Conservation (phyloP, 352 stramenopile species). For the Pythium brachiatum region DNA sequence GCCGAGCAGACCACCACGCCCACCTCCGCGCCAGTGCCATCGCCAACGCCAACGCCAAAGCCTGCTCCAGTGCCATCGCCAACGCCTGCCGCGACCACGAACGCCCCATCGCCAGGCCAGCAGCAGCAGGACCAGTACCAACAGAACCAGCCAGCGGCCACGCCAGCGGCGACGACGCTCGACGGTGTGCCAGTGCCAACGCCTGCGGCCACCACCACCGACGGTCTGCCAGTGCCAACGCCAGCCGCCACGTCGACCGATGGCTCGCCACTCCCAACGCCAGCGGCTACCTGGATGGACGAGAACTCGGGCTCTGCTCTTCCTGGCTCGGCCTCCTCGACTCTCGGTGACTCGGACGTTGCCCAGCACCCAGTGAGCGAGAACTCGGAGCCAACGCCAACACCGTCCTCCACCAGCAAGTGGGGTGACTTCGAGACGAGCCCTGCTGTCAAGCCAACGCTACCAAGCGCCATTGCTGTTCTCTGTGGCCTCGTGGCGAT, state of each 20-base stretch:
- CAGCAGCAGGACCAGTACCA: conserved; percentile 5
- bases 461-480: conserved; percentile 19
- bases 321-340: neutral
- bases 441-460: conserved; percentile 16
- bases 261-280: neutral
- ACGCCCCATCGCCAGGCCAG: conserved; percentile 5
- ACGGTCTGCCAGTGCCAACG: neutral
- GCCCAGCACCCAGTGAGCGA: conserved; percentile 7
- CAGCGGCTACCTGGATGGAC: conserved; percentile 9
- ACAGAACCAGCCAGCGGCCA: neutral
- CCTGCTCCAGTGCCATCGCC: conserved; percentile 6
- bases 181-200: conserved; percentile 6
- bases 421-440: conserved; percentile 21
- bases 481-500: conserved; percentile 10
- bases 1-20: conserved; percentile 8
- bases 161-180: neutral
- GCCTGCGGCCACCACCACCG: neutral
- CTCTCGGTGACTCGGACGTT: conserved; percentile 7
- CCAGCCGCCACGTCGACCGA: neutral
- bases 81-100: conserved; percentile 1
- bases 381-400: neutral
- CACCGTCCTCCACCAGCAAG: conserved; percentile 16
- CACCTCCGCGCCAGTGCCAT: conserved; percentile 5
- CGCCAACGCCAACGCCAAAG: neutral
- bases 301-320: neutral